Conservation (phyloP, 768 basidiomycete genomes). For the Phlegmacium glaucopus region DNA sequence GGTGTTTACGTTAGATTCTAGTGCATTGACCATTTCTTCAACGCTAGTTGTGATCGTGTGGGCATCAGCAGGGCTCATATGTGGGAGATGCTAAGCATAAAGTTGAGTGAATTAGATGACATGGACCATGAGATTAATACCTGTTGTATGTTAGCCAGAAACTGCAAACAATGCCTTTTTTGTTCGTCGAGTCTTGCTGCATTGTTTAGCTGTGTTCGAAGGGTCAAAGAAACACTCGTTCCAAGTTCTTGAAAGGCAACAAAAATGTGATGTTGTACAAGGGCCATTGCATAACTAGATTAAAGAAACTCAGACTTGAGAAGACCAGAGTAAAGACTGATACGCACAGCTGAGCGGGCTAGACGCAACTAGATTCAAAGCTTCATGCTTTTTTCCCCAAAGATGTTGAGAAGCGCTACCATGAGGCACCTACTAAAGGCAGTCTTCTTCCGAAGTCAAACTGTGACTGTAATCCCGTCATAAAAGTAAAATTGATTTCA, state of each 20-base stretch:
- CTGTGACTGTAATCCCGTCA: background rate
- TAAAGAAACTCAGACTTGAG: too few species aligned
- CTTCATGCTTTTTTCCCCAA: background rate
- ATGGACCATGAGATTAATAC: background rate
- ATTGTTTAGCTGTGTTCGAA: background rate
- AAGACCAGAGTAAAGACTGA: background rate
- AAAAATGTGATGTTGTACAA: background rate
- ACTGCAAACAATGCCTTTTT: background rate
- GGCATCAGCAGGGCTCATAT: background rate
- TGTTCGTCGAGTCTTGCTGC: background rate
- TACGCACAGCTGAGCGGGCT: background rate
- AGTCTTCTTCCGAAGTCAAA: background rate
- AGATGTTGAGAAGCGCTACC: background rate
- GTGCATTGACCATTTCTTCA: background rate
- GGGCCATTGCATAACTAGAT: background rate
- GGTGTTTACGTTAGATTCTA: background rate
- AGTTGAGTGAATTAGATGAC: background rate
- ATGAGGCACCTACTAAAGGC: background rate
- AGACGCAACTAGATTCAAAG: too few species aligned
- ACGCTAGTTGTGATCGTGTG: conserved; percentile 1
- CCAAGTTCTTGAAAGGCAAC: conserved; percentile 1
- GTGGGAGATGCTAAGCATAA: background rate
- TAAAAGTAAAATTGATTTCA: too few species aligned
- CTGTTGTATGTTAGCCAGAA: background rate
- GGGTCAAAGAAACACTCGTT: background rate